Base-by-base conservation (phyloP, 768 basidiomycete genomes). In the Tubosaeta sp. region DNA sequence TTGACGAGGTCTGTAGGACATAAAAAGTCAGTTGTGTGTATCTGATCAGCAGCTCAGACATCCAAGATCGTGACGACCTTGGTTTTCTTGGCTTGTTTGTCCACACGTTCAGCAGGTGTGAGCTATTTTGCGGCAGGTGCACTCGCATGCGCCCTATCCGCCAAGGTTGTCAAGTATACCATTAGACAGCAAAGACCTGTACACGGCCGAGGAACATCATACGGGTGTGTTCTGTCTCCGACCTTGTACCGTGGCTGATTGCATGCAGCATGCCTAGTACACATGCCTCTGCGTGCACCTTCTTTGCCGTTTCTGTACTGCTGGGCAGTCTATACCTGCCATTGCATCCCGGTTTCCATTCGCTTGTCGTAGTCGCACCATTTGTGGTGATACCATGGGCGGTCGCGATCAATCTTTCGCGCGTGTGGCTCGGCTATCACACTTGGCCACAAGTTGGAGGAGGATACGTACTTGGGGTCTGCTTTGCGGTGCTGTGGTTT, bases 371-470 rank as follows among this genome's bases (percentile, higher is more conserved):
- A 12, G 56, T 53, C 48, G 70, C 71, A 35, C 77, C 84, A n/a
- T 31, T 81, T 4, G 59, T 86, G 43, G 71, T 77, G 4, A 55
- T 83, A 11, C 81, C 85, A 2, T 85, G 77, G 76, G 76, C 86
- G 11, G 54, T 61, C 33, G 58, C 76, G 14, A 78, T 91, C 39
- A 72, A 81, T 5, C 59, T 78, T 46, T 91, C 89, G 10, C 74
- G 89, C 45, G 76, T 88, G 29, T 83, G 81, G 85, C 76, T 91
- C 12, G 86, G 86, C 5, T 82, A 91, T 57, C 89, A 91, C 66
- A 89, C 86, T 10, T 77, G 76, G 76, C 70, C 74, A 0, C 89
- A 91, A 56, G 85, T 90, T 16, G 63, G 69, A 9, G 86, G 72
- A 26, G 89, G 89, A 1, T 71, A 68, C 31, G 64, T 67, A 3